Evolutionary conservation across 371 early-diverging fungal genomes (phyloP).

Genomic region (Circinella minor): DNA sequence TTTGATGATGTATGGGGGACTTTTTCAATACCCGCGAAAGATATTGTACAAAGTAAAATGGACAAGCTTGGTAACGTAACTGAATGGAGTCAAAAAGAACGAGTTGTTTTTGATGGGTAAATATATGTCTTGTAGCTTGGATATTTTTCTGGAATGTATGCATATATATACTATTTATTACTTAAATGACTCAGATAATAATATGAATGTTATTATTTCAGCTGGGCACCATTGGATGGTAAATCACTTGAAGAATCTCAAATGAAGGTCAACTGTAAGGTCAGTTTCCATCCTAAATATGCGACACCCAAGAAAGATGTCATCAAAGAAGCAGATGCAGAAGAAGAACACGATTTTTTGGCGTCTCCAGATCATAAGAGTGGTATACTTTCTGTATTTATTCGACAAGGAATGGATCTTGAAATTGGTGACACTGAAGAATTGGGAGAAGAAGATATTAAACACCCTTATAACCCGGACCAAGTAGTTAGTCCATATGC

Average conservation of each 20-base stretch:
- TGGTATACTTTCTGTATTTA: slow-evolving; percentile 38
- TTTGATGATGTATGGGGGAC: slow-evolving; percentile 49
- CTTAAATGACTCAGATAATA: too few species aligned
- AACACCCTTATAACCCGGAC: slow-evolving; percentile 45
- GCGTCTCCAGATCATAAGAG: slow-evolving; percentile 31
- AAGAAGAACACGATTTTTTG: slow-evolving; percentile 16
- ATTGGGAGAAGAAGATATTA: slow-evolving; percentile 31
- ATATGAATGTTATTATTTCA: background rate
- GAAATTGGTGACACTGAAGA: slow-evolving; percentile 39
- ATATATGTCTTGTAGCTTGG: background rate
- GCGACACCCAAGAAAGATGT: slow-evolving; percentile 24
- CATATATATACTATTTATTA: too few species aligned
- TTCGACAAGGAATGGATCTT: slow-evolving; percentile 47
- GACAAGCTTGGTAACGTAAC: slow-evolving; percentile 41
- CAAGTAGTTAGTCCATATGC: slow-evolving; percentile 48
- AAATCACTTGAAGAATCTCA: slow-evolving; percentile 32
- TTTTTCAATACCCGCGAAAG: slow-evolving; percentile 35
- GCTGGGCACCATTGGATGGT: slow-evolving; percentile 49
- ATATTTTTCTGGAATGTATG: too few species aligned
- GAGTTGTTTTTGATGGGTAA: slow-evolving; percentile 45
- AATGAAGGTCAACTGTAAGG: slow-evolving; percentile 38
- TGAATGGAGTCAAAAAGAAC: slow-evolving; percentile 39
- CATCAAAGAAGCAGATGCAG: slow-evolving; percentile 22
- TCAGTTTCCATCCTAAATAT: slow-evolving; percentile 53
- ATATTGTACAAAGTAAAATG: slow-evolving; percentile 34